Base-by-base conservation (phyloP, 805 yeast genomes). In the Candida quercuum region DNA sequence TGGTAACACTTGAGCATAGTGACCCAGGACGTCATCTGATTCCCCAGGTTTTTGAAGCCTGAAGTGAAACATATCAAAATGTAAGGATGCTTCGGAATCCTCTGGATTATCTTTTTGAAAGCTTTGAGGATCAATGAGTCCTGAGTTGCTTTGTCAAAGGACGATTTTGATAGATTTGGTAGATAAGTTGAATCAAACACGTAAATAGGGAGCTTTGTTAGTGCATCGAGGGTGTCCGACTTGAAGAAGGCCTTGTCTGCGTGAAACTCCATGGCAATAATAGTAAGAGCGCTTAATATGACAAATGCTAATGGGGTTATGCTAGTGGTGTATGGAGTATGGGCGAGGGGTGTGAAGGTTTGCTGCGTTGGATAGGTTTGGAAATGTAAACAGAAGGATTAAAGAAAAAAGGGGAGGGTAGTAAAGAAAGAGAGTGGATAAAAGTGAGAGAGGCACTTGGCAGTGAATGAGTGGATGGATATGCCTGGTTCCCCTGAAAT, bases 141-240 rank as follows among this genome's bases (percentile, higher is more conserved):
- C 48, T 64, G 51, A 1, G 59, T 56, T 36, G 60, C 59, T 37
- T 61, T 62, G 35, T 64, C 64, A 26, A 45, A 41, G 34, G 57
- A 57, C 12, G 67, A 59, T 19, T 52, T 60, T 3, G 72, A 70
- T 2, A 81, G 69, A 11, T 76, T 63, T 0, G 96, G 96, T 10
- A 89, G 66, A 46, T 76, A 83, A 12, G 89, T 78, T 3, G 96
- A 77, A 57, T 91, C 96, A 43, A 91, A 77, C 5, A 88, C 80
- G 52, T 78, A 88, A 10, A 91, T 60, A 0, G 96, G 95, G 18
- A 78, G 69, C 7, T 71, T 66, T 1, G 86, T 71, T 35, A 67
- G 65, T 0, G 91, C 87, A 53, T 88, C 96, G 26, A 60, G 54
- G 1, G 82, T 69, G 34, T 69, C 71, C 2, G 93, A 64, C 45